phyloP scores from a whole-genome alignment of 2,329 filamentous ascomycete species.

The Alternaria postmessia region DNA sequence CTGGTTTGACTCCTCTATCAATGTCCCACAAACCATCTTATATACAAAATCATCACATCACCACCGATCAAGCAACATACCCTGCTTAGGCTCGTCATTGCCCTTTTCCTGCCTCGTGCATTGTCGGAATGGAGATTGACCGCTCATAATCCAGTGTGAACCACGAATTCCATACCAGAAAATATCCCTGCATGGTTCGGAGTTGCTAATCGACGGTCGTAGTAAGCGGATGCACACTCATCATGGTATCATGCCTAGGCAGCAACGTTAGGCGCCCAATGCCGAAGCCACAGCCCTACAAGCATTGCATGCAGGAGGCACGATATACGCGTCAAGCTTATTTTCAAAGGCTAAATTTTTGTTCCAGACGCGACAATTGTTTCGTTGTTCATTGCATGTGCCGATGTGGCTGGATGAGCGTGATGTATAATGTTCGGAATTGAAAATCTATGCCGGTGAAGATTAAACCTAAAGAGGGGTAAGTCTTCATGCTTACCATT shows the following conservation, averaged over 20 bases:
- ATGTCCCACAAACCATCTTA: not conserved
- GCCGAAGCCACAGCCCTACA: not conserved
- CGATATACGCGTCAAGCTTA: not conserved
- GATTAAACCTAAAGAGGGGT: not conserved
- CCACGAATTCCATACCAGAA: not conserved
- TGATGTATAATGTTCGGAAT: not conserved
- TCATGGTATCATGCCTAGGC: not conserved
- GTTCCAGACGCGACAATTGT: not conserved
- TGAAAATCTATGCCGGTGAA: not conserved
- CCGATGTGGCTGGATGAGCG: not conserved
- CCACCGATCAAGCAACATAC: not conserved
- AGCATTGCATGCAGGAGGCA: not conserved
- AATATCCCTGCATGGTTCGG: not conserved
- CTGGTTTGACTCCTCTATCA: not conserved
- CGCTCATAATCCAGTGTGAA: not conserved
- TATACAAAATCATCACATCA: not conserved
- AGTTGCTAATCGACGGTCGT: not conserved
- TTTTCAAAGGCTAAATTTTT: not conserved
- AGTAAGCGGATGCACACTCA: not conserved
- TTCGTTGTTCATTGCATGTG: not conserved
- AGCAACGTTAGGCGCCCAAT: conserved; percentile 8
- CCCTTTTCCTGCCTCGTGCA: not conserved
- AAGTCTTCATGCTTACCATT: not conserved
- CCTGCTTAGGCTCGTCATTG: not conserved
- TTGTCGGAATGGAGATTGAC: not conserved